Percentiles rank a stretch among this genome's conserved stretches.
Evolutionary conservation across 2,329 filamentous ascomycete genomes (phyloP).

Genomic region (Bertia moriformis): DNA sequence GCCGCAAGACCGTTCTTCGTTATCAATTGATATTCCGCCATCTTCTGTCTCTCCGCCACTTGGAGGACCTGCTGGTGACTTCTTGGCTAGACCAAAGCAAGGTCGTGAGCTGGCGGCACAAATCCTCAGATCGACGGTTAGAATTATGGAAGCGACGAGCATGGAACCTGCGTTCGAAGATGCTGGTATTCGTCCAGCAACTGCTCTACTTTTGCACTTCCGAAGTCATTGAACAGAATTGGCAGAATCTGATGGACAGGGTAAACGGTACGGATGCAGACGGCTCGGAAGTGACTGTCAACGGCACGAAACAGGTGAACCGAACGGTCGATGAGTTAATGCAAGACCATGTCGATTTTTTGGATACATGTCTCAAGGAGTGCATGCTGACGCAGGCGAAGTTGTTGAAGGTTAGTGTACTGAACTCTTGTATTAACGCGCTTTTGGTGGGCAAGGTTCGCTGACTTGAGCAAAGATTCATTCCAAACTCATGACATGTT

Average conservation of each 20-base stretch:
- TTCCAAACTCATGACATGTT: background rate
- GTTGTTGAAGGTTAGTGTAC: constrained; percentile 60
- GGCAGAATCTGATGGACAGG: constrained; percentile 82
- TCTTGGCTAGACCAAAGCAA: constrained; percentile 87
- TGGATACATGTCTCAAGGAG: constrained; percentile 94
- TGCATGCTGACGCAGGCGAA: constrained; percentile 98
- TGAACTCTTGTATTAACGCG: too few relatives aligned
- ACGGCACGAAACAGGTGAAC: constrained; percentile 17
- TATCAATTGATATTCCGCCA: constrained; percentile 96
- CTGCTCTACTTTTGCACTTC: constrained; percentile 91
- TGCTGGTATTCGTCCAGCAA: constrained; percentile 96
- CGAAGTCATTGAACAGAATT: constrained; percentile 96
- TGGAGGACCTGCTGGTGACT: constrained; percentile 73
- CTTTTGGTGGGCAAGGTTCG: too few relatives aligned
- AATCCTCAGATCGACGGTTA: constrained; percentile 35
- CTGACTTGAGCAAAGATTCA: too few relatives aligned
- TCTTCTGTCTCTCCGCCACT: constrained; percentile 72
- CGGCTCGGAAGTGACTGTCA: constrained; percentile 8
- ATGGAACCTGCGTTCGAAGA: constrained; percentile 80
- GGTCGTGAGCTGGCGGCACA: constrained; percentile 67
- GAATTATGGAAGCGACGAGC: constrained; percentile 88
- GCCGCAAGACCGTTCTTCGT: constrained; percentile 86
- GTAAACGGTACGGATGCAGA: constrained; percentile 47
- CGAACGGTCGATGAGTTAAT: constrained; percentile 92
- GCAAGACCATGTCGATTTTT: constrained; percentile 96